phyloP scores from a whole-genome alignment of 345 rosid genomes.

The Lepidium sativum region DNA sequence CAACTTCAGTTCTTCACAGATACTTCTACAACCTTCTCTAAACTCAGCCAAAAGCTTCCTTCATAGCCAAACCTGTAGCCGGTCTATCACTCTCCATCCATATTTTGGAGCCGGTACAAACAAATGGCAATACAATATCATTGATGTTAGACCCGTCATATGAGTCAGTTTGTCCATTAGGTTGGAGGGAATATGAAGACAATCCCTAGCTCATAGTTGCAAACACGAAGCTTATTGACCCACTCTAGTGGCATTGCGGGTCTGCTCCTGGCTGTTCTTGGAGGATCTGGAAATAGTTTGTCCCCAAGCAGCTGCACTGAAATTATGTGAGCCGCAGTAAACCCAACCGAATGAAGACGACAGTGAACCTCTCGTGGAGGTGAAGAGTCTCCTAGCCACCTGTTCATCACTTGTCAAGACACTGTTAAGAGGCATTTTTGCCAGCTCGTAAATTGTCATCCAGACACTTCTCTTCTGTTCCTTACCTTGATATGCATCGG shows the following conservation, averaged over 20 bases:
- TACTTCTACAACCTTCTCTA: slow-evolving; percentile 27
- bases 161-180: slow-evolving; percentile 22
- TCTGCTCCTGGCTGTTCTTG: slow-evolving; percentile 28
- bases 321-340: slow-evolving; percentile 87
- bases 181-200: slow-evolving; percentile 70
- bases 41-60: slow-evolving; percentile 48
- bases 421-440: not conserved
- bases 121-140: slow-evolving; percentile 62
- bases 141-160: slow-evolving; percentile 31
- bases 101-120: slow-evolving; percentile 78
- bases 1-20: slow-evolving; percentile 22
- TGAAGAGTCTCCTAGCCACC: slow-evolving; percentile 73
- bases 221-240: slow-evolving; percentile 48
- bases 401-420: slow-evolving; percentile 23
- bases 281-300: slow-evolving; percentile 38
- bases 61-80: slow-evolving; percentile 72
- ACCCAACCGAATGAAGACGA: slow-evolving; percentile 78
- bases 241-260: slow-evolving; percentile 12
- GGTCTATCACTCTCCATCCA: slow-evolving; percentile 53
- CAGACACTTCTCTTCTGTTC: not conserved
- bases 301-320: slow-evolving; percentile 97
- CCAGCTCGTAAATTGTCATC: not conserved
- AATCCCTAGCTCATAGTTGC: slow-evolving; percentile 88
- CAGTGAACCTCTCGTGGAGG: slow-evolving; percentile 30
- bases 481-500: slow-evolving; percentile 85